Evolutionary conservation across 768 basidiomycete species (phyloP), one percentile per base, ranked within the genome.

Genomic region (Rhizopogon sp.): DNA sequence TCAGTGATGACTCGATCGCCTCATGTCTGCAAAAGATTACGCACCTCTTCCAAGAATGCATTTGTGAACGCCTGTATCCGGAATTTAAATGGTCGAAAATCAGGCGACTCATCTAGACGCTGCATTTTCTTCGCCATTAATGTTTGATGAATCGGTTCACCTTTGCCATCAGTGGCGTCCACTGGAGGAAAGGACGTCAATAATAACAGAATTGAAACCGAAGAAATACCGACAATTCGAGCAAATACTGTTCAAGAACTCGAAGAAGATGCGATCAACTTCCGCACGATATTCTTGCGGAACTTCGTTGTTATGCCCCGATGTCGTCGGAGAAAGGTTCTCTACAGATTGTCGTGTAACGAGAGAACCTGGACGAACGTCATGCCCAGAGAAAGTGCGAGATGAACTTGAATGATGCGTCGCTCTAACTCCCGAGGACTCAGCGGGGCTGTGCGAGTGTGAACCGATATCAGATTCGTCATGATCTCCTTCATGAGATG

Each of bases 61-160:
- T 93, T 90, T 6, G 95, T 98, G 72, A 99, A 99, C 1, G 96
- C 96, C 66, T 93, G 92, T 61, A 99, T 99, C 56, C 96, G 85
- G 75, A 99, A 99, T 72, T 98, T 98, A 84, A 99, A 98, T 46
- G 96, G 96, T 28, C 96, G 84, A 72, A 96, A 99, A 71, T 98
- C 96, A 42, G 87, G 85, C 39, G 92, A 94, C 74, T 98, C 96
- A 68, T 97, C 95, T 54, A 98, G 77, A 52, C 93, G 86, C 63
- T 93, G 90, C 96, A 99, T 98, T 78, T 92, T 92, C 78, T 98
- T 98, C 1, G 95, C 89, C 96, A 99, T 99, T 63, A 98, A 79
- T 37, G 93, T 93, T 72, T 99, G 96, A 66, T 99, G 96, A 55
- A 99, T 93, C 43, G 90, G 87, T 69, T 99, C 96, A 50, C 96